Conservation (phyloP, 176 grass and related monocot species). For the Triticum timopheevii region DNA sequence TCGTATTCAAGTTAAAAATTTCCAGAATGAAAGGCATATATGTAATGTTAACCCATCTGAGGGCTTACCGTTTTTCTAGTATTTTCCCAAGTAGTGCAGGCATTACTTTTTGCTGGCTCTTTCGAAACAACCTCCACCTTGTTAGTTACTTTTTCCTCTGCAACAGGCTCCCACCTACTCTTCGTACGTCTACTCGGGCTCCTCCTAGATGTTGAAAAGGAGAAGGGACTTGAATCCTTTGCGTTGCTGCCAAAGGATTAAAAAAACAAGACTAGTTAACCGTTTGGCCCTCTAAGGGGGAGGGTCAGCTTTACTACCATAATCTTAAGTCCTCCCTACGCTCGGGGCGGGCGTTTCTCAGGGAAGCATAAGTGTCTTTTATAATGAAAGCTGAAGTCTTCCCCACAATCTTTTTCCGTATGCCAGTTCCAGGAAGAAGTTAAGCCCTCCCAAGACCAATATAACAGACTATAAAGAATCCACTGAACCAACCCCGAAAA, state of each 20-base stretch:
- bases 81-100: constrained; percentile 44
- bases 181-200: constrained; percentile 53
- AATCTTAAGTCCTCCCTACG: background rate
- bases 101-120: constrained; percentile 33
- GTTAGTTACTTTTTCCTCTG: constrained; percentile 49
- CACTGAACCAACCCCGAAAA: background rate
- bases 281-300: background rate
- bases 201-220: constrained; percentile 37
- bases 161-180: constrained; percentile 88
- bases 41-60: background rate
- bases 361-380: background rate
- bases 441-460: background rate
- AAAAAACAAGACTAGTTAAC: background rate
- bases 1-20: background rate
- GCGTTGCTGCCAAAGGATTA: constrained; percentile 46
- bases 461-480: background rate
- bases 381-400: background rate
- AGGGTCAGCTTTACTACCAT: background rate
- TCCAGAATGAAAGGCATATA: background rate
- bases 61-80: constrained; percentile 50
- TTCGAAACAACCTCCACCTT: constrained; percentile 42
- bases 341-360: background rate
- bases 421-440: background rate
- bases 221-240: constrained; percentile 55
- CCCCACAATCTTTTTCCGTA: background rate